Percentiles rank a stretch among this genome's conserved stretches.
phyloP scores from a whole-genome alignment of 2,329 filamentous ascomycete genomes.

The Verticillium isaacii region DNA sequence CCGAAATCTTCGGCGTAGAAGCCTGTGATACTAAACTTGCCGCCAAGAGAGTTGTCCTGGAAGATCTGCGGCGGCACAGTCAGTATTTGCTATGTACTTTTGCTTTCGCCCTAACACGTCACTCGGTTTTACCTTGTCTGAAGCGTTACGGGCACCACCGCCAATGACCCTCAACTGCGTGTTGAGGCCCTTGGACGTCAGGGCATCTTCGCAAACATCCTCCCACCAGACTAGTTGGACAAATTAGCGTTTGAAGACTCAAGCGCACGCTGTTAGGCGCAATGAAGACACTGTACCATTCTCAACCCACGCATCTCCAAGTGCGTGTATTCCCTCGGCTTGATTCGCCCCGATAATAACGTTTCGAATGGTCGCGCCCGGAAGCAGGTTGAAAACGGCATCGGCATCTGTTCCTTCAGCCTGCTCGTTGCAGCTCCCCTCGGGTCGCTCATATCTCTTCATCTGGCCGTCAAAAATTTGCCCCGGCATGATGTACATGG shows the following conservation, averaged over 20 bases:
- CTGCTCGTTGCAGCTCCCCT: constrained; percentile 35
- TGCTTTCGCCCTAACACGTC: too few relatives aligned
- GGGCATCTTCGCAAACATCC: constrained; percentile 18
- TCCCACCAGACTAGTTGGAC: constrained; percentile 14
- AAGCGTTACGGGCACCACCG: constrained; percentile 16
- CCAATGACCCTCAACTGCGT: constrained; percentile 19
- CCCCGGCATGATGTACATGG: constrained; percentile 23
- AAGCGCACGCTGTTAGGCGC: background rate
- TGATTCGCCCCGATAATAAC: constrained; percentile 32
- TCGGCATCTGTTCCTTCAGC: constrained; percentile 33
- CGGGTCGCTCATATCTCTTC: constrained; percentile 29
- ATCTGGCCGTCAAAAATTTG: constrained; percentile 25
- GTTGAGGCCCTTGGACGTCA: constrained; percentile 18
- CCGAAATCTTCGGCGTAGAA: constrained; percentile 19
- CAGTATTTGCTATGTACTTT: too few relatives aligned
- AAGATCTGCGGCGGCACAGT: constrained; percentile 14
- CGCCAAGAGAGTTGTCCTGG: constrained; percentile 19
- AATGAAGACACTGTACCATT: constrained; percentile 9
- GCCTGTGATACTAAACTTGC: constrained; percentile 20
- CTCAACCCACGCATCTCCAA: constrained; percentile 20
- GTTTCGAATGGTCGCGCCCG: constrained; percentile 28
- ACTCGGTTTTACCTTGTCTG: constrained; percentile 14
- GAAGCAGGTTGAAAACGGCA: constrained; percentile 28
- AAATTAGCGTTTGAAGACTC: constrained; percentile 3
- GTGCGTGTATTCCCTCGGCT: constrained; percentile 21